Base-by-base conservation (phyloP, 176 grass and related monocot genomes). In the Aegilops bicornis region DNA sequence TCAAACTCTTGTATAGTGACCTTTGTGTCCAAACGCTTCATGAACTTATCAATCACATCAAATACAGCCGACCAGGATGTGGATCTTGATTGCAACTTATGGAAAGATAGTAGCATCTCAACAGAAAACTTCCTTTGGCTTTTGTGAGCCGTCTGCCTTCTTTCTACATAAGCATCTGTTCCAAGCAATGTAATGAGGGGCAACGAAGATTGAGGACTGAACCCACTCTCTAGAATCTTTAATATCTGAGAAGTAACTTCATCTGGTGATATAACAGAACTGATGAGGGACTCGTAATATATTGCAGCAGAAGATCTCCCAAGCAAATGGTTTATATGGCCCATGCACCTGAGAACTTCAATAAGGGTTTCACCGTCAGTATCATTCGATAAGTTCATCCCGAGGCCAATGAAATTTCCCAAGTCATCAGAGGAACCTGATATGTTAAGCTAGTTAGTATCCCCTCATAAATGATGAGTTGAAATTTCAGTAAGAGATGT, bases 301-400 rank as follows among this genome's bases (percentile, higher is more conserved):
- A 96, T 79, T 60, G 96, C 92, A 86, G 90, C 80, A 37, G 93
- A 83, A 83, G 91, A 89, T 85, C 91, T 87, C 56, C 96, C 96
- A 75, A 98, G 82, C 54, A 94, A 83, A 89, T 92, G 74, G 59
- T 87, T 93, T 87, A 98, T 92, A 86, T 92, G 81, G 76, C 88
- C 91, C 90, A 98, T 98, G 90, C 93, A 98, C 85, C 88, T 92
- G 88, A 95, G 88, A 79, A 94, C 82, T 92, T 98, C 93, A 86
- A 84, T 79, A 64, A 96, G 93, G 68, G 88, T 77, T 88, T 84
- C 91, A 71, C 56, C 39, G 33, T 97, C 90, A 86, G 87, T 33
- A 77, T 82, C 86, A 78, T 89, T 84, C 35, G 63, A 82, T 79
- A 91, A 76, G 48, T 84, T 85, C 61, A 77, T 77, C 69, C 32